phyloP scores from a whole-genome alignment of 2,329 filamentous ascomycete species.

The Remersonia thermophila region DNA sequence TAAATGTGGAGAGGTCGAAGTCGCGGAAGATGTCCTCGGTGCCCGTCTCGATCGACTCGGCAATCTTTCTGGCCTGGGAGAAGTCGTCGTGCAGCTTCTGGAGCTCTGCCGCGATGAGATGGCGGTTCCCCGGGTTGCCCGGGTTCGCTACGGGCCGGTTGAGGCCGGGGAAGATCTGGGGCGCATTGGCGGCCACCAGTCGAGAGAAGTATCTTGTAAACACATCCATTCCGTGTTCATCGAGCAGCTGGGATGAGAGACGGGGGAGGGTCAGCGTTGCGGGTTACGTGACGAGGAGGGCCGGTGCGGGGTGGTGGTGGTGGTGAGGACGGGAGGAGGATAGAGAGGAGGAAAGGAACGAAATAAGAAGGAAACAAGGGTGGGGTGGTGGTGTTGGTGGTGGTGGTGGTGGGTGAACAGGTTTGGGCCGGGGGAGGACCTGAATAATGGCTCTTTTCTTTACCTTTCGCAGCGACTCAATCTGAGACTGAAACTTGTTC shows the following conservation, averaged over 20 bases:
- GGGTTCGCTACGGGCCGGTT: conserved; percentile 62
- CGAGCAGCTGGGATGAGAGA: conserved; percentile 54
- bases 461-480: conserved; percentile 86
- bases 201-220: conserved; percentile 92
- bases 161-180: conserved; percentile 72
- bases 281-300: neutral
- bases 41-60: conserved; percentile 79
- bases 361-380: too few species aligned
- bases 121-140: conserved; percentile 73
- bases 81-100: conserved; percentile 70
- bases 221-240: conserved; percentile 99
- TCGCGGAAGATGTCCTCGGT: conserved; percentile 92
- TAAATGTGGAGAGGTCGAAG: conserved; percentile 89
- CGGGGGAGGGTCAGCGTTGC: conserved; percentile 3
- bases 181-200: conserved; percentile 80
- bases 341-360: too few species aligned
- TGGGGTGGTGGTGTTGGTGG: too few species aligned
- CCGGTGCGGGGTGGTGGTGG: too few species aligned
- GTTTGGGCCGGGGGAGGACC: too few species aligned
- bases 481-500: conserved; percentile 84
- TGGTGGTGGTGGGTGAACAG: too few species aligned
- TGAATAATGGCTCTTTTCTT: too few species aligned
- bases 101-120: conserved; percentile 71
- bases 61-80: conserved; percentile 79
- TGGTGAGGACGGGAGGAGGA: too few species aligned